phyloP scores from a whole-genome alignment of 2,329 filamentous ascomycete species.

The Colletotrichum spinosum region DNA sequence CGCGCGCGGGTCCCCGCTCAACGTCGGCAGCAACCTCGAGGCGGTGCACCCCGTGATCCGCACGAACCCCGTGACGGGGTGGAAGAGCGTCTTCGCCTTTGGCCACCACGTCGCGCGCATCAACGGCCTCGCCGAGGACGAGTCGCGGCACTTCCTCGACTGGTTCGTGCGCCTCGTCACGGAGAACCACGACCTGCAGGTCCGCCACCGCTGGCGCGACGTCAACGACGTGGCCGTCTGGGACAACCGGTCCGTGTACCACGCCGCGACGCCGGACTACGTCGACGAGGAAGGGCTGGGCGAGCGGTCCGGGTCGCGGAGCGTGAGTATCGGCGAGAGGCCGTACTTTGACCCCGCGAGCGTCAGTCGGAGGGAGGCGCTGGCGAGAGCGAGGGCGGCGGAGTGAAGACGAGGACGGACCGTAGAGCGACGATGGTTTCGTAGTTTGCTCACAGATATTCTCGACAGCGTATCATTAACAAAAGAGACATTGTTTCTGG shows the following conservation, averaged over 20 bases:
- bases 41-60: slow-evolving; percentile 66
- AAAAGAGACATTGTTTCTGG: too few relatives aligned
- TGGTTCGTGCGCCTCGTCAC: slow-evolving; percentile 63
- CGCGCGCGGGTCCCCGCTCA: slow-evolving; percentile 62
- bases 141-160: slow-evolving; percentile 60
- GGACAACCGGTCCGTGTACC: slow-evolving; percentile 69
- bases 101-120: slow-evolving; percentile 63
- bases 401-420: too few relatives aligned
- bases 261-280: slow-evolving; percentile 66
- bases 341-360: slow-evolving; percentile 64
- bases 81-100: slow-evolving; percentile 66
- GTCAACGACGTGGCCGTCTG: slow-evolving; percentile 65
- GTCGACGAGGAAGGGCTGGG: slow-evolving; percentile 54
- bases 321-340: slow-evolving; percentile 64
- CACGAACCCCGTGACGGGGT: slow-evolving; percentile 69
- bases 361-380: slow-evolving; percentile 40
- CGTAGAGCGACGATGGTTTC: too few relatives aligned
- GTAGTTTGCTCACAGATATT: too few relatives aligned
- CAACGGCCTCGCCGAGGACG: slow-evolving; percentile 60
- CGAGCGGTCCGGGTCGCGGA: slow-evolving; percentile 60
- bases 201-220: slow-evolving; percentile 57
- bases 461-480: too few relatives aligned
- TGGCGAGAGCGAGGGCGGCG: too few relatives aligned
- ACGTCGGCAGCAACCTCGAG: slow-evolving; percentile 59
- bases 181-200: slow-evolving; percentile 68